phyloP scores from a whole-genome alignment of 2,329 filamentous ascomycete species.

The Paraphaeosphaeria sporulosa region DNA sequence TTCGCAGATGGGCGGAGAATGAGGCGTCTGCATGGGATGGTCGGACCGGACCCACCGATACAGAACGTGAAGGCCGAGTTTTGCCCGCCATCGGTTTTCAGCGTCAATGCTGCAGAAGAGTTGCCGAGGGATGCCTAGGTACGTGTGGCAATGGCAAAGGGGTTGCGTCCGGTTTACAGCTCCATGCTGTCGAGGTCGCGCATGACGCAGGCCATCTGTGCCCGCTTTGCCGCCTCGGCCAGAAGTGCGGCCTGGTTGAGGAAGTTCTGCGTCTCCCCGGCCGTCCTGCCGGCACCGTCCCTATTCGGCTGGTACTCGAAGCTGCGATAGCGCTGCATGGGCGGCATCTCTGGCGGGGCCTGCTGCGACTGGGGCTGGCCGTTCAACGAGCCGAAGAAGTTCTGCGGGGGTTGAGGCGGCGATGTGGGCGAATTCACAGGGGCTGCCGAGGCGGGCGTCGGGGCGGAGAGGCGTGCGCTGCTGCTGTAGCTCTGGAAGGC shows the following conservation, averaged over 20 bases:
- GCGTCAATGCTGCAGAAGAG: background rate
- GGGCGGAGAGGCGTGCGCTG: slow-evolving; percentile 48
- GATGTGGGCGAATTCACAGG: slow-evolving; percentile 44
- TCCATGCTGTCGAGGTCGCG: slow-evolving; percentile 81
- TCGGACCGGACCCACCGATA: slow-evolving; percentile 13
- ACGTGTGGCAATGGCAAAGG: background rate
- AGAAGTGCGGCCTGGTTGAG: slow-evolving; percentile 84
- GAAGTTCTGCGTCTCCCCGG: slow-evolving; percentile 65
- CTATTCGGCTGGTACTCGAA: slow-evolving; percentile 48
- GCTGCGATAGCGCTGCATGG: slow-evolving; percentile 35
- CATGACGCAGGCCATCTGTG: slow-evolving; percentile 88
- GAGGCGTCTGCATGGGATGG: slow-evolving; percentile 2
- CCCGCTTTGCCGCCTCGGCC: slow-evolving; percentile 90
- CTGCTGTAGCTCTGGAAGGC: slow-evolving; percentile 54
- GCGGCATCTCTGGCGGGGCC: slow-evolving; percentile 38
- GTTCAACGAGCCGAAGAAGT: slow-evolving; percentile 40
- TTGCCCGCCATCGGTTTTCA: slow-evolving; percentile 4
- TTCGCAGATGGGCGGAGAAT: background rate
- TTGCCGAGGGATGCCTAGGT: background rate
- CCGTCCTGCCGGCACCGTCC: slow-evolving; percentile 42
- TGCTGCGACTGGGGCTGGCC: slow-evolving; percentile 37
- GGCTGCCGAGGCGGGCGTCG: slow-evolving; percentile 42
- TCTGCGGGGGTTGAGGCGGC: slow-evolving; percentile 41
- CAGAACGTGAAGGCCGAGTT: slow-evolving; percentile 13
- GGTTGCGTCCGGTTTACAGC: slow-evolving; percentile 47